A percentile compares a stretch with the other conserved stretches of the same genome.
Conservation (phyloP, 768 basidiomycete genomes). For the Suillus variegatus region DNA sequence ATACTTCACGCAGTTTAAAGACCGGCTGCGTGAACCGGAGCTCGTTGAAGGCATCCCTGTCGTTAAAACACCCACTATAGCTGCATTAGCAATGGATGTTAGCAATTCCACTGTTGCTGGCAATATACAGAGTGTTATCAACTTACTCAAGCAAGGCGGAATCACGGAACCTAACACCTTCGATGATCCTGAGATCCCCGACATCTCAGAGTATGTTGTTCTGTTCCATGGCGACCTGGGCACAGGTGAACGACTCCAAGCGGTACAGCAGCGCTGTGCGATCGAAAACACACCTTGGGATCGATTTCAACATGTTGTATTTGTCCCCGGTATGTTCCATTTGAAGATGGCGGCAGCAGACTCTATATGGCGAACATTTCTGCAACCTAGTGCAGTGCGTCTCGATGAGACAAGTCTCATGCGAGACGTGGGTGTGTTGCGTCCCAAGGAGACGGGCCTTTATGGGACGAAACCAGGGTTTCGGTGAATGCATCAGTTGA, state of each 20-base stretch:
- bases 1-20: conserved; percentile 17
- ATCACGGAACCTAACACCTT: not conserved
- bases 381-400: not conserved
- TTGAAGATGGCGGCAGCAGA: not conserved
- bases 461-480: conserved; percentile 34
- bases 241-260: conserved; percentile 19
- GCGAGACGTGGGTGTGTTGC: conserved; percentile 19
- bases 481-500: conserved; percentile 36
- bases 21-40: conserved; percentile 16
- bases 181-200: not conserved
- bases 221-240: conserved; percentile 26
- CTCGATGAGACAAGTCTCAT: conserved; percentile 15
- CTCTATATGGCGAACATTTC: not conserved
- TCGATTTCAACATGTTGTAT: not conserved
- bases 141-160: conserved; percentile 11
- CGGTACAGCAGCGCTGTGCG: too few relatives aligned
- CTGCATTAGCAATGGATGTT: conserved; percentile 26
- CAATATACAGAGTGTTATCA: conserved; percentile 22
- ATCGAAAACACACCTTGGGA: too few relatives aligned
- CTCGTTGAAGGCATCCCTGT: conserved; percentile 29
- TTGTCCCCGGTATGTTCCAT: not conserved
- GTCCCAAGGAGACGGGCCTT: conserved; percentile 34
- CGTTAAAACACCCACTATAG: conserved; percentile 20
- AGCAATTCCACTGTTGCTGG: conserved; percentile 22
- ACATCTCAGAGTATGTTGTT: conserved; percentile 15